Conservation (phyloP, 768 basidiomycete species). For the Podaxis sp. region DNA sequence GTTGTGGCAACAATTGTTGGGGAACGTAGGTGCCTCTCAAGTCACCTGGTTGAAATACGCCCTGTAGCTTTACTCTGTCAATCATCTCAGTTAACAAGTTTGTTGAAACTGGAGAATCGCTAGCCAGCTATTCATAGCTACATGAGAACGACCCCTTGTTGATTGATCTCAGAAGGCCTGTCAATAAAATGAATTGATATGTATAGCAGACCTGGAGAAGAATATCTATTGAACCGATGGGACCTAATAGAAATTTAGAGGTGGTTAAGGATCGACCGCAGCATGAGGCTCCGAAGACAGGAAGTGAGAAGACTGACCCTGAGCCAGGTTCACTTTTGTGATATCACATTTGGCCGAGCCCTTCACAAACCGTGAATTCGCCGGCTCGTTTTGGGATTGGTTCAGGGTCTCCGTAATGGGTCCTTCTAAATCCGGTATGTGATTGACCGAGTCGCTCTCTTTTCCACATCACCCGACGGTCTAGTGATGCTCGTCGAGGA, state of each 20-base stretch:
- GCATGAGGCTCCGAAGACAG: background rate
- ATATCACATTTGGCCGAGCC: background rate
- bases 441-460: background rate
- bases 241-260: conserved; percentile 8
- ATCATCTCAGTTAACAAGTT: background rate
- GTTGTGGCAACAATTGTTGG: no score
- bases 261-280: background rate
- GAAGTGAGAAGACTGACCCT: background rate
- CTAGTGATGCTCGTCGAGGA: conserved; percentile 11
- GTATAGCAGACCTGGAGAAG: background rate
- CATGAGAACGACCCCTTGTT: background rate
- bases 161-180: background rate
- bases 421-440: background rate
- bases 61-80: background rate
- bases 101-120: no score
- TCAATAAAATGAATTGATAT: background rate
- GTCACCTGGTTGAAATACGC: background rate
- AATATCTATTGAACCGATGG: background rate
- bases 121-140: background rate
- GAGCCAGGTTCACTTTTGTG: conserved; percentile 3
- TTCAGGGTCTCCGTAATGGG: background rate
- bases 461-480: conserved; percentile 8
- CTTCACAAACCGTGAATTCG: background rate
- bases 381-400: conserved; percentile 8
- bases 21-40: no score